Percentiles rank a stretch among this genome's conserved stretches.
Evolutionary conservation across 306 rosid genomes (phyloP).

Genomic region (Quercus suber): DNA sequence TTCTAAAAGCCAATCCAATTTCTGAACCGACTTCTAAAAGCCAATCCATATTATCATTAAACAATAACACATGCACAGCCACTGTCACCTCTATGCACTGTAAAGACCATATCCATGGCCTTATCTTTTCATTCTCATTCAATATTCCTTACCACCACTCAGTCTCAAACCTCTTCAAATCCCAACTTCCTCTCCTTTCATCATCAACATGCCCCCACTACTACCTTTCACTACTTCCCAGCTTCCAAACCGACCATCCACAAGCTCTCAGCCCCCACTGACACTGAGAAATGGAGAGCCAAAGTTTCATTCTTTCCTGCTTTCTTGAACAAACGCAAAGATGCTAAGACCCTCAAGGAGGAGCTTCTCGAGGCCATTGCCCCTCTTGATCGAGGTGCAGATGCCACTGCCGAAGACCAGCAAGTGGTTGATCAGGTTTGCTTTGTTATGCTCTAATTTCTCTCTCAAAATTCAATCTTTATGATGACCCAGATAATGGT

Average conservation of each 20-base stretch:
- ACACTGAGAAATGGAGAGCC: slow-evolving; percentile 57
- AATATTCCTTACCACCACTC: slow-evolving; percentile 16
- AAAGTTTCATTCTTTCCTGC: slow-evolving; percentile 70
- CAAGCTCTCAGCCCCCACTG: slow-evolving; percentile 6
- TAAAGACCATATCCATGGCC: slow-evolving; percentile 39
- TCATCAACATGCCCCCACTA: not conserved
- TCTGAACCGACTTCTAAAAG: too few relatives aligned
- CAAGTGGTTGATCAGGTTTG: slow-evolving; percentile 61
- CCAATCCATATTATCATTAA: too few relatives aligned
- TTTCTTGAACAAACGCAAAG: slow-evolving; percentile 57
- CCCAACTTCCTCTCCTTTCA: slow-evolving; percentile 22
- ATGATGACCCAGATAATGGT: too few relatives aligned
- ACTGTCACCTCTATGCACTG: not conserved
- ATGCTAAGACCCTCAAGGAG: slow-evolving; percentile 54
- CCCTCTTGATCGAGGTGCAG: slow-evolving; percentile 84
- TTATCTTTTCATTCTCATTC: slow-evolving; percentile 43
- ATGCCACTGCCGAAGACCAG: slow-evolving; percentile 74
- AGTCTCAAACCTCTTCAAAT: slow-evolving; percentile 6
- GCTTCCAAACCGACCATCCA: slow-evolving; percentile 33
- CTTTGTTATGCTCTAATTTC: too few relatives aligned
- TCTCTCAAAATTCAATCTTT: too few relatives aligned
- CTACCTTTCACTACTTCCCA: slow-evolving; percentile 1
- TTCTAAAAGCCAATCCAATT: too few relatives aligned
- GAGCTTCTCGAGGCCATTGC: slow-evolving; percentile 77
- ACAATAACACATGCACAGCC: not conserved